Evolutionary conservation across 331 rosid genomes (phyloP).

Genomic region (Malus hybrid): DNA sequence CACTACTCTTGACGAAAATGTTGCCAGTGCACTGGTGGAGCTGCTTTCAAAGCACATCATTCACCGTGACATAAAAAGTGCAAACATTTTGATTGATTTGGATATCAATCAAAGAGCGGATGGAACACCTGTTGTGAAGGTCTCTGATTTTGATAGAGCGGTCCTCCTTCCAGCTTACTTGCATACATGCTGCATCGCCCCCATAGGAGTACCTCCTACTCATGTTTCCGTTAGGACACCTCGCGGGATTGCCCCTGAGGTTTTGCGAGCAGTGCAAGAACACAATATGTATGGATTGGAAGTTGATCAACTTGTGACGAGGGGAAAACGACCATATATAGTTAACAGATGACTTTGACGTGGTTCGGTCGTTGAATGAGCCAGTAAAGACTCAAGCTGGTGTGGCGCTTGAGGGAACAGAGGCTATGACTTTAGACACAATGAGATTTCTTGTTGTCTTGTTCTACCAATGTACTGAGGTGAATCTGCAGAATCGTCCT

Average conservation of each 20-base stretch:
- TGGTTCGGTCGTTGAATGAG: constrained; percentile 25
- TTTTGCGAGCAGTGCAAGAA: constrained; percentile 65
- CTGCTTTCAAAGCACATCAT: constrained; percentile 81
- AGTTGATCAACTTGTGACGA: constrained; percentile 70
- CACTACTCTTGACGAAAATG: constrained; percentile 24
- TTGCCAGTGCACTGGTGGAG: constrained; percentile 72
- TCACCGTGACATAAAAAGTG: constrained; percentile 92
- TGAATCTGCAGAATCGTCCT: constrained; percentile 60
- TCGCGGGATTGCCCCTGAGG: constrained; percentile 99
- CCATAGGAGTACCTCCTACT: constrained; percentile 70
- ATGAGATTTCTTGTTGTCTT: constrained; percentile 54
- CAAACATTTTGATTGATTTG: constrained; percentile 67
- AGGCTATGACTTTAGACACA: constrained; percentile 19
- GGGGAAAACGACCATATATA: constrained; percentile 52
- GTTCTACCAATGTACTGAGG: constrained; percentile 59
- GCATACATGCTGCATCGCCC: constrained; percentile 87
- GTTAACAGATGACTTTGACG: constrained; percentile 64
- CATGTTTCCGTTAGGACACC: constrained; percentile 86
- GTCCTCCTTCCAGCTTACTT: constrained; percentile 70
- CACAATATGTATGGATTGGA: constrained; percentile 61
- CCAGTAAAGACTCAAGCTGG: constrained; percentile 55
- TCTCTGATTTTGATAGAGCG: constrained; percentile 93
- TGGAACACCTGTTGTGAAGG: constrained; percentile 78
- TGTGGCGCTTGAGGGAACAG: constrained; percentile 35
- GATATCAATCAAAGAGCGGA: constrained; percentile 52